phyloP scores from a whole-genome alignment of 805 yeast genomes.

The Yamadazyma tumulicola region DNA sequence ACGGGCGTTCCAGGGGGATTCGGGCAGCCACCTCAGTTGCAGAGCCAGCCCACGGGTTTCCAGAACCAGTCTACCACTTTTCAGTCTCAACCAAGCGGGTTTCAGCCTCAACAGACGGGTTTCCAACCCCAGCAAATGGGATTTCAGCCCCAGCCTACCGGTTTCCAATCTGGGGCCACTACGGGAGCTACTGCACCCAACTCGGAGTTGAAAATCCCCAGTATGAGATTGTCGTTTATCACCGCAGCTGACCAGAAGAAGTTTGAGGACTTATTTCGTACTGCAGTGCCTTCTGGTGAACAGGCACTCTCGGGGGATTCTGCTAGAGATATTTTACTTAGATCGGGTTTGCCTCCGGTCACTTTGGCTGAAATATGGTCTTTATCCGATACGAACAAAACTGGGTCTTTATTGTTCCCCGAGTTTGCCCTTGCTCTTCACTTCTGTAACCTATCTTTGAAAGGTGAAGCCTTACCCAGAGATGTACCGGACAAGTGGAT shows the following conservation, averaged over 20 bases:
- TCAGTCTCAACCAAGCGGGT: conserved; percentile 19
- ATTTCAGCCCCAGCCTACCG: conserved; percentile 34
- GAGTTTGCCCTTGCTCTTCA: conserved; percentile 92
- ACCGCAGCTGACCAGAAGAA: conserved; percentile 82
- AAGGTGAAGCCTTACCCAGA: conserved; percentile 75
- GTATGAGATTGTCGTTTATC: conserved; percentile 77
- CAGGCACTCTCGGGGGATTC: conserved; percentile 64
- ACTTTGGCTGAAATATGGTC: conserved; percentile 87
- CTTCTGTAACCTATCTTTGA: conserved; percentile 71
- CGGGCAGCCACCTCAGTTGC: conserved; percentile 9
- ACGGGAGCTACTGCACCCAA: conserved; percentile 13
- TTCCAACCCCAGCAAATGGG: conserved; percentile 35
- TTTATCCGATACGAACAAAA: conserved; percentile 80
- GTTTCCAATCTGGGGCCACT: conserved; percentile 18
- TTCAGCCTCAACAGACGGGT: conserved; percentile 26
- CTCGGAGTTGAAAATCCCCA: conserved; percentile 60
- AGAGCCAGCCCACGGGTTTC: conserved; percentile 21
- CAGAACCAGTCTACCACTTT: conserved; percentile 18
- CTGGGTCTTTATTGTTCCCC: conserved; percentile 85
- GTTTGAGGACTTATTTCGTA: conserved; percentile 79
- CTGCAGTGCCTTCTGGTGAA: conserved; percentile 72
- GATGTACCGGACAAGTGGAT: conserved; percentile 66
- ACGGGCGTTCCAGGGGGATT: neutral
- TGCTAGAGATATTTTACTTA: conserved; percentile 75
- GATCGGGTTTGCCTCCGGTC: conserved; percentile 72